Percentiles rank a stretch among this genome's conserved stretches.
These are phyloP conservation scores for Orychophragmus violaceus DNA, from an alignment of 345 rosid species.

Conservation along the genomic window DNA sequence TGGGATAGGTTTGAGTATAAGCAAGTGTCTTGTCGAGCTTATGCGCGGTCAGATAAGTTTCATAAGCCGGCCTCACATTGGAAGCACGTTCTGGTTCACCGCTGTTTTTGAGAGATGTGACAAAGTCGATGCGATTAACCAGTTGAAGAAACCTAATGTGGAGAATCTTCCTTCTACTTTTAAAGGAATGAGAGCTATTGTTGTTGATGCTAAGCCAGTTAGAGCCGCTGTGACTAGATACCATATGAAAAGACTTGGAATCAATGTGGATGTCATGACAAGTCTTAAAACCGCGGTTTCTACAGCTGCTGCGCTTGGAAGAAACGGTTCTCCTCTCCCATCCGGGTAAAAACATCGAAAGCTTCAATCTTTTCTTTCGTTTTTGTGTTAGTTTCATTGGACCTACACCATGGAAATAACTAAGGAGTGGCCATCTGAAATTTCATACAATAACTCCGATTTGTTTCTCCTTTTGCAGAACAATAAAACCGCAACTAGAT, in stretches of 20 bases:
- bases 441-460: too few species aligned
- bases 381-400: background rate
- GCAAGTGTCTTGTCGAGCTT: constrained; percentile 86
- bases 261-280: constrained; percentile 54
- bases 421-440: too few species aligned
- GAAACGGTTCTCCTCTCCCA: background rate
- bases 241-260: constrained; percentile 90
- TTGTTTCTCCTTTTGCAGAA: constrained; percentile 23
- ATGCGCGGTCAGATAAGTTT: constrained; percentile 90
- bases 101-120: constrained; percentile 57
- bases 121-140: constrained; percentile 20
- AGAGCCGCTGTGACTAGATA: constrained; percentile 87
- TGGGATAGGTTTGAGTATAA: constrained; percentile 95
- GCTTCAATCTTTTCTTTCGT: background rate
- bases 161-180: constrained; percentile 69
- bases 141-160: constrained; percentile 43
- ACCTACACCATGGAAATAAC: too few species aligned
- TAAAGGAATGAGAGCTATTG: constrained; percentile 70
- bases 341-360: background rate
- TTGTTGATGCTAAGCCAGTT: constrained; percentile 81
- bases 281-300: constrained; percentile 36
- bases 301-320: background rate
- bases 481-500: constrained; percentile 47
- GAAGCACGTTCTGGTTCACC: constrained; percentile 85
- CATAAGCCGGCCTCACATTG: constrained; percentile 68